These are phyloP conservation scores for Pelargonium cotyledonis DNA, from an alignment of 441 rosid genomes.

Conservation along the genomic window DNA sequence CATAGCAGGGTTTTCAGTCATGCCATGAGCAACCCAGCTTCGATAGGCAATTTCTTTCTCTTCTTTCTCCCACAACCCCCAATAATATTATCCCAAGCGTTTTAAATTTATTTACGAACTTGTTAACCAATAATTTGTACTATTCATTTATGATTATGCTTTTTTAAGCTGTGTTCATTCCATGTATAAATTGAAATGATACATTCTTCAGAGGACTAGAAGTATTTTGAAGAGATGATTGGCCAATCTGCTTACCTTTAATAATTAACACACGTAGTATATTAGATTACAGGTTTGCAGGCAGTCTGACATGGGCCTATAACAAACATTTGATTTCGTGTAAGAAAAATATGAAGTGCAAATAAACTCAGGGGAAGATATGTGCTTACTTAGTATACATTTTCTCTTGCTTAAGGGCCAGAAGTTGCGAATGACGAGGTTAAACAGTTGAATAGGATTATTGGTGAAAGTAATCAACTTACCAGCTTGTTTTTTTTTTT, in stretches of 20 bases:
- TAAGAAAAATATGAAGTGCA: not conserved
- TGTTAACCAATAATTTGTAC: not conserved
- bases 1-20: conserved; percentile 56
- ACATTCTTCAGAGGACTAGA: not conserved
- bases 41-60: conserved; percentile 50
- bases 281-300: not conserved
- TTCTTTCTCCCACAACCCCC: conserved; percentile 7
- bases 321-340: not conserved
- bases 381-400: not conserved
- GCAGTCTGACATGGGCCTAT: not conserved
- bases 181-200: not conserved
- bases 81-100: not conserved
- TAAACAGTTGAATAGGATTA: not conserved
- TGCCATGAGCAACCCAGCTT: conserved; percentile 37
- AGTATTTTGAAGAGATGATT: not conserved
- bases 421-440: not conserved
- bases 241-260: not conserved
- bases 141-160: not conserved
- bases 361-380: not conserved
- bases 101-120: not conserved
- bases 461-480: not conserved
- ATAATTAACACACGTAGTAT: not conserved
- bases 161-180: too few relatives aligned
- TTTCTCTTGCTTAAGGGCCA: not conserved
- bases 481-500: not conserved